phyloP scores from a whole-genome alignment of 2,329 filamentous ascomycete species.

The Claviceps humidiphila region DNA sequence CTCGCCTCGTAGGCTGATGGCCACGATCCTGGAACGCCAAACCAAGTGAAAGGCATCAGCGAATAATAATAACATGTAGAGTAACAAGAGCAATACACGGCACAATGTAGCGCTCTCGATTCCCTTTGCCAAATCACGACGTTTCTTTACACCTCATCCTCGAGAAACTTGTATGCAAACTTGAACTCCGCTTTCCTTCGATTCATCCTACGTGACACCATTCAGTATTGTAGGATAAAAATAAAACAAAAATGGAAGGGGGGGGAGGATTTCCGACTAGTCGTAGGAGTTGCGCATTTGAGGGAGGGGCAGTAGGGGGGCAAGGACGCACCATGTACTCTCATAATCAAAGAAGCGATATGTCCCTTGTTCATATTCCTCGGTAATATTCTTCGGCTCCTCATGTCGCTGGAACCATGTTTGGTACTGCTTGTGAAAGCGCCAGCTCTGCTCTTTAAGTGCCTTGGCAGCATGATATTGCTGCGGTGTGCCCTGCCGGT shows the following conservation, averaged over 20 bases:
- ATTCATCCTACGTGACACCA: conserved; percentile 68
- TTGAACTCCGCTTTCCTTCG: conserved; percentile 95
- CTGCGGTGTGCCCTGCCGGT: conserved; percentile 90
- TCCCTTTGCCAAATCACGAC: background rate
- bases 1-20: background rate
- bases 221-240: conserved; percentile 8
- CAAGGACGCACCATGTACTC: conserved; percentile 77
- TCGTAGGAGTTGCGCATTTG: background rate
- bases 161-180: conserved; percentile 94
- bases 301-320: background rate
- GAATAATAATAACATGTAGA: background rate
- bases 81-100: conserved; percentile 1
- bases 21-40: background rate
- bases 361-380: conserved; percentile 96
- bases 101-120: background rate
- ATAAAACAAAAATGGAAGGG: background rate
- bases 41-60: background rate
- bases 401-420: conserved; percentile 99
- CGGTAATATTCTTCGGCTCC: conserved; percentile 95
- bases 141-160: conserved; percentile 60
- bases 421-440: conserved; percentile 98
- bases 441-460: conserved; percentile 96
- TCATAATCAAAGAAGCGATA: conserved; percentile 99
- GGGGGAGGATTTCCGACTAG: background rate
- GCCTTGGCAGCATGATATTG: conserved; percentile 93